These are phyloP conservation scores for Neurospora sp. DNA, from an alignment of 495 filamentous ascomycete species.

Conservation along the genomic window DNA sequence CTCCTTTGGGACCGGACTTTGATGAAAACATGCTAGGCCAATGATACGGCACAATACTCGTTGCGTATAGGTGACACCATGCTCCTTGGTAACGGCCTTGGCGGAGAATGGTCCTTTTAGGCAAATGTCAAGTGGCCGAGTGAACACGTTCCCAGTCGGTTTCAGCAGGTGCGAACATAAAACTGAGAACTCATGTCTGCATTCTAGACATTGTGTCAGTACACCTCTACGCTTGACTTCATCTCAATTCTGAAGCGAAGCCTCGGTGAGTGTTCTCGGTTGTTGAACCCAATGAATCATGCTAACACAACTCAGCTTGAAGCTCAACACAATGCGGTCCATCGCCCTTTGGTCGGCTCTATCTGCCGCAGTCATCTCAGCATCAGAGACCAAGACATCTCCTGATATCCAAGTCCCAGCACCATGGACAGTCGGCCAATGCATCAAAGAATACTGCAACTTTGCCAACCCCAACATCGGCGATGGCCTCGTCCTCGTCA, in stretches of 20 bases:
- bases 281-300: neutral
- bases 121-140: neutral
- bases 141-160: neutral
- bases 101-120: neutral
- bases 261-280: neutral
- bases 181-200: neutral
- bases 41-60: neutral
- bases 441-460: constrained; percentile 27
- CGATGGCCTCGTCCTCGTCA: constrained; percentile 25
- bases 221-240: rapidly evolving
- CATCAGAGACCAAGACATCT: neutral
- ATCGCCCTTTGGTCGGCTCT: neutral
- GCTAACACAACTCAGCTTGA: neutral
- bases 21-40: neutral
- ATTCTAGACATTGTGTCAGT: neutral
- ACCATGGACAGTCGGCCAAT: constrained; percentile 25
- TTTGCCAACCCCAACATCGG: constrained; percentile 17
- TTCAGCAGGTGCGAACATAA: neutral
- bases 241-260: neutral
- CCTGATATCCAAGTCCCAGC: neutral
- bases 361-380: neutral
- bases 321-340: neutral
- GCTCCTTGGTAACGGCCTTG: neutral
- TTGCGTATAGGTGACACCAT: neutral
- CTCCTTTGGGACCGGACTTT: neutral